Evolutionary conservation across 2,329 filamentous ascomycete species (phyloP), one percentile per base, ranked within the genome.

Genomic region (Stylonectria norvegica): DNA sequence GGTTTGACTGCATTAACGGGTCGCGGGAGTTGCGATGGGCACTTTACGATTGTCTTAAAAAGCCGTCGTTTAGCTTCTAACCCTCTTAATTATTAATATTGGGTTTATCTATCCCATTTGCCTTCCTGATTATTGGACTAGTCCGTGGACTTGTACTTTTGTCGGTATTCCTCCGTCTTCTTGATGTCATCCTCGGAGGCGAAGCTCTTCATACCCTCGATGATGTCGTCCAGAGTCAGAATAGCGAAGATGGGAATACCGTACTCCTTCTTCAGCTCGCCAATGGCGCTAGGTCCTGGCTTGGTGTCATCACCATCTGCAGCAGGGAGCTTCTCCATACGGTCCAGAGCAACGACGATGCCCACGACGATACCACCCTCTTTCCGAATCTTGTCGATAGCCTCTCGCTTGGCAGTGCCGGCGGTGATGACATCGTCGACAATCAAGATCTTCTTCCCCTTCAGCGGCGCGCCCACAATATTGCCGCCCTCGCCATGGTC

Each of bases 401-500:
- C 89, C 65, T 97, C 90, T 43, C 89, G 78, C 70, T 96, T 90
- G 28, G 93, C 93, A 1, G 90, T 97, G 19, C 93, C 93, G 1
- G 89, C 91, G 1, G 90, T 96, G 58, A 97, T 91, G 42, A 98
- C 91, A 68, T 97, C 93, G 71, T 98, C 93, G 28, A 98, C 84
- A 54, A 98, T 86, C 22, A 98, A 75, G 12, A 96, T 81, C 45
- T 78, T 80, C 76, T 93, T 90, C 38, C 87, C 90, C 68, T 86
- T 85, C 37, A 97, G 72, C 5, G 84, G 77, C 20, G 89, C 86
- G 9, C 93, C 93, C 11, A 97, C 90, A 57, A 97, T 95, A 62
- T 80, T 86, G 31, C 93, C 91, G 22, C 91, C 91, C 68, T 98
- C 93, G 31, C 93, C 91, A 64, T 97, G 91, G 59, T 89, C 86